Base-by-base conservation (phyloP, 1,284 basidiomycete genomes). In the Taiwanofungus camphoratus region DNA sequence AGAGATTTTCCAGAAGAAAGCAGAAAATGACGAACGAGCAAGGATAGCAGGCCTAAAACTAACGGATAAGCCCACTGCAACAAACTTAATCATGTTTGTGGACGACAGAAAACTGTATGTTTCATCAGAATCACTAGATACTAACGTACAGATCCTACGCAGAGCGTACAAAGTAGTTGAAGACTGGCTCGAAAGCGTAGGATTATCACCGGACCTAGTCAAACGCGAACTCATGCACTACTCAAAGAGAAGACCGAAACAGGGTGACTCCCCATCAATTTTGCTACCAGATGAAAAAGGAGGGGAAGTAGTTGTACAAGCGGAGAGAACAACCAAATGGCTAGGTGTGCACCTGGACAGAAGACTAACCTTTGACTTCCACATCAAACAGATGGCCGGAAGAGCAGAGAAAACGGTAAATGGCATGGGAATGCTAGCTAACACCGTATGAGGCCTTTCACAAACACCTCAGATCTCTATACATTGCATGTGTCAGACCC, bases 321-420 rank as follows among this genome's bases (percentile, higher is more conserved):
- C 36, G n/a, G 24, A 18, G 18, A 12, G 8, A 13, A 20, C 19
- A 5, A 38, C 36, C 3, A 45, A 45, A 22, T 50, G 46, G 31
- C 39, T 50, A 15, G 49, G 49, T 3, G 39, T 51, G 12, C 36
- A 41, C 31, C 21, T 51, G 13, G 46, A 50, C 33, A 30, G 32
- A 3, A 18, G 30, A 18, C 41, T 50, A n/a, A 35, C 16, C 6
- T 47, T 47, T 22, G 24, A 36, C 15, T 29, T 40, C 8, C 45
- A 50, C 24, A 22, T 44, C 7, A 24, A 42, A 21, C 9, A 23
- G 20, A 44, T 27, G 18, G 31, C 42, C 16, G 41, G 19, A 15
- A 41, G 39, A 20, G 47, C 49, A 16, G 23, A 15, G 24, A 44
- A 41, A 20, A 34, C 38, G 4, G 26, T 41, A 13, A 31, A 41